phyloP scores from a whole-genome alignment of 352 stramenopile species.

The Globisporangium irregulare region DNA sequence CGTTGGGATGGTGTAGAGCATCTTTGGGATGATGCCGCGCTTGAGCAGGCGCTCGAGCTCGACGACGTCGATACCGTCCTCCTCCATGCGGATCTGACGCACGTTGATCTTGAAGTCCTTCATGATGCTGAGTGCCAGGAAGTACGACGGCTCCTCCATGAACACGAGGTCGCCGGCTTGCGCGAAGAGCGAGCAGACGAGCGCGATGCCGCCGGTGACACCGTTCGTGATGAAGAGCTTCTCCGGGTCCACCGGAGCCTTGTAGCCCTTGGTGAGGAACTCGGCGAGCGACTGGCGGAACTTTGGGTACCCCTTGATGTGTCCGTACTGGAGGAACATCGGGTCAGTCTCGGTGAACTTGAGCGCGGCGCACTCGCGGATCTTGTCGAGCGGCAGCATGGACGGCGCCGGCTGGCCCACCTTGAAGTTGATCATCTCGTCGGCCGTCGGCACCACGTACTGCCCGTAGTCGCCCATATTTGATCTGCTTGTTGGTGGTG shows the following conservation, averaged over 20 bases:
- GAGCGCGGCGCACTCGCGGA: slow-evolving; percentile 69
- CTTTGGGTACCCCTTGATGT: slow-evolving; percentile 87
- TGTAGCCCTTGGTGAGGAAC: slow-evolving; percentile 81
- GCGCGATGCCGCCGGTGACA: slow-evolving; percentile 89
- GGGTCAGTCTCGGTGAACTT: slow-evolving; percentile 85
- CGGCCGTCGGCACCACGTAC: slow-evolving; percentile 75
- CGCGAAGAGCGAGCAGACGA: slow-evolving; percentile 87
- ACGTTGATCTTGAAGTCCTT: slow-evolving; percentile 92
- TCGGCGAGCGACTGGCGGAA: slow-evolving; percentile 71
- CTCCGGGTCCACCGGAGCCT: slow-evolving; percentile 72
- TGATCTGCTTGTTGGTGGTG: slow-evolving; percentile 10
- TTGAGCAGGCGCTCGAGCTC: slow-evolving; percentile 83
- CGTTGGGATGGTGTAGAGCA: slow-evolving; percentile 94
- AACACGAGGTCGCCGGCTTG: slow-evolving; percentile 90
- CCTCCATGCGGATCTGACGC: slow-evolving; percentile 88
- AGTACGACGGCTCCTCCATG: slow-evolving; percentile 94
- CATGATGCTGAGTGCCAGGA: slow-evolving; percentile 92
- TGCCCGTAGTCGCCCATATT: slow-evolving; percentile 86
- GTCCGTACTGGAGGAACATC: slow-evolving; percentile 88
- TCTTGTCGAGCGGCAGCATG: slow-evolving; percentile 88
- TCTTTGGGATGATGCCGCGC: slow-evolving; percentile 79
- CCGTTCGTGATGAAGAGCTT: slow-evolving; percentile 93
- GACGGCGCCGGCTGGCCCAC: slow-evolving; percentile 74
- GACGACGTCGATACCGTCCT: slow-evolving; percentile 82
- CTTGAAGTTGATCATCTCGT: slow-evolving; percentile 90